A percentile compares a stretch with the other conserved stretches of the same genome.
Evolutionary conservation across 73 alveolate species (phyloP).

Genomic region (Paramecium tetraurelia): DNA sequence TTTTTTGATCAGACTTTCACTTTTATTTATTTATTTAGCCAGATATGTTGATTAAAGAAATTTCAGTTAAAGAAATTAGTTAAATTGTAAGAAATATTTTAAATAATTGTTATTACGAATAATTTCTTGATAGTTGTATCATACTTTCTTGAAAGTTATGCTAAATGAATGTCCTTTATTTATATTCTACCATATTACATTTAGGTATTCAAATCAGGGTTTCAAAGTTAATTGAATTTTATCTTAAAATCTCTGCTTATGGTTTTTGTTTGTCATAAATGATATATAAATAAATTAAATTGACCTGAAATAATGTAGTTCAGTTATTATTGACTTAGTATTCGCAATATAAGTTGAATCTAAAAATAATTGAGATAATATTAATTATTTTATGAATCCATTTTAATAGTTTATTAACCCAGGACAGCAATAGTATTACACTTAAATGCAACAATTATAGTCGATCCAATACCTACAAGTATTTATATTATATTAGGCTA

Average conservation of each 20-base stretch:
- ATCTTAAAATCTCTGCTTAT: background rate
- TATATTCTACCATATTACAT: background rate
- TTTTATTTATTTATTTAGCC: background rate
- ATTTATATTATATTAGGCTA: background rate
- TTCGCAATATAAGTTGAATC: background rate
- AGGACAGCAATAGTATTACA: background rate
- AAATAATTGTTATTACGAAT: background rate
- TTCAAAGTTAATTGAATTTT: background rate
- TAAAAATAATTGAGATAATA: background rate
- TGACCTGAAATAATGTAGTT: background rate
- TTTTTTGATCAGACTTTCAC: background rate
- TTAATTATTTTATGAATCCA: constrained; percentile 32
- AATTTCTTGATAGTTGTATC: background rate
- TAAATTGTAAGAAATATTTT: background rate
- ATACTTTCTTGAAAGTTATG: background rate
- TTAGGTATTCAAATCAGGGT: background rate
- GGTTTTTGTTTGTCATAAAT: background rate
- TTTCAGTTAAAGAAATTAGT: background rate
- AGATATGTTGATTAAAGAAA: background rate
- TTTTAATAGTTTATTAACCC: background rate
- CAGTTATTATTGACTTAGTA: background rate
- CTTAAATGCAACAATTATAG: background rate
- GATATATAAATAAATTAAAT: background rate
- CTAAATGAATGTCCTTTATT: background rate
- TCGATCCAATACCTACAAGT: background rate